Evolutionary conservation across 2,329 filamentous ascomycete species (phyloP).

Genomic region (Colletotrichum lentis): DNA sequence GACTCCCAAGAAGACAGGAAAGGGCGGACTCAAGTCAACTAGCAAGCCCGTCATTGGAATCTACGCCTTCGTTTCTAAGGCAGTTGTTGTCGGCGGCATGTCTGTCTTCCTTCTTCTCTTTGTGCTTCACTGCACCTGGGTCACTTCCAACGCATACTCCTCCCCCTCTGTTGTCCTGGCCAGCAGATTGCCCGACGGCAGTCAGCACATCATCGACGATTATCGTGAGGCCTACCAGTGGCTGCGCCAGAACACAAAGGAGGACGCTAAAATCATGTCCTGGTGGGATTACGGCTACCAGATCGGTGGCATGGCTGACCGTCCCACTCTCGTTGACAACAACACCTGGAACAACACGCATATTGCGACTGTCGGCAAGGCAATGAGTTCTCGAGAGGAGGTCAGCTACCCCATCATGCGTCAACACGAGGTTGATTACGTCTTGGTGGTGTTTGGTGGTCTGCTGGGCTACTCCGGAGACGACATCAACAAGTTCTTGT

Average conservation of each 20-base stretch:
- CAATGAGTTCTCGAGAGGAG: constrained; percentile 96
- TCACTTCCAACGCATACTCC: constrained; percentile 98
- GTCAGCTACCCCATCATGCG: constrained; percentile 99
- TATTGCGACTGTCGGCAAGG: constrained; percentile 98
- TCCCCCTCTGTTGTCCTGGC: constrained; percentile 97
- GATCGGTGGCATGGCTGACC: constrained; percentile 98
- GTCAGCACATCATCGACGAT: constrained; percentile 98
- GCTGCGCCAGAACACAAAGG: constrained; percentile 94
- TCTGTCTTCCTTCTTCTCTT: constrained; percentile 88
- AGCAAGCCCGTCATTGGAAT: constrained; percentile 81
- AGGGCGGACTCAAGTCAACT: constrained; percentile 72
- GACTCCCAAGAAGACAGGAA: constrained; percentile 64
- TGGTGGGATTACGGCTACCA: constrained; percentile 99
- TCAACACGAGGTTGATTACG: constrained; percentile 98
- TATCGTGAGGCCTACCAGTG: constrained; percentile 99
- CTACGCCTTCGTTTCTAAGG: constrained; percentile 81
- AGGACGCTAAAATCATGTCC: constrained; percentile 98
- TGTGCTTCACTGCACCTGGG: constrained; percentile 98
- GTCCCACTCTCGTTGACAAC: constrained; percentile 97
- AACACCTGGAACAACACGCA: constrained; percentile 99
- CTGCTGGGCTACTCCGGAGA: constrained; percentile 97
- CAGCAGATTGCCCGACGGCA: constrained; percentile 90
- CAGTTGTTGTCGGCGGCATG: constrained; percentile 75
- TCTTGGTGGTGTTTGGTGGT: constrained; percentile 96
- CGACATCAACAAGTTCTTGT: constrained; percentile 99